Conservation (phyloP, 805 yeast species). For the Millerago galiae region DNA sequence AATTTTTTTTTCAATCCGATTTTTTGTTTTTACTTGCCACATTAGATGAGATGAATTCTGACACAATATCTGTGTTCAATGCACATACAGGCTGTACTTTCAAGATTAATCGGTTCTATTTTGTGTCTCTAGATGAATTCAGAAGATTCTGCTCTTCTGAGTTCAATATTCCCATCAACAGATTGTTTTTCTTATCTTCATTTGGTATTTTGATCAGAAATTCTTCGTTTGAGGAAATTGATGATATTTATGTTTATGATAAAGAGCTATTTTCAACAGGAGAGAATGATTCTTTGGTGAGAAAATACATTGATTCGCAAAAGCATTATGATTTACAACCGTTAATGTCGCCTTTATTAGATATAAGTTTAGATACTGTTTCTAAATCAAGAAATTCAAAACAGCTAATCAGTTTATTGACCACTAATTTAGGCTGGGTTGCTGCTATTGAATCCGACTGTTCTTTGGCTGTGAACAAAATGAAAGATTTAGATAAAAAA, state of each 20-base stretch:
- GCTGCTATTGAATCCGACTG: constrained; percentile 39
- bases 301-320: constrained; percentile 9
- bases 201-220: constrained; percentile 54
- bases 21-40: not conserved
- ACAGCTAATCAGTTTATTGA: constrained; percentile 28
- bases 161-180: constrained; percentile 35
- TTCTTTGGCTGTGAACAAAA: constrained; percentile 26
- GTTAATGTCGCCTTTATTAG: constrained; percentile 30
- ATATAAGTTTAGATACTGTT: constrained; percentile 17
- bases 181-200: constrained; percentile 51
- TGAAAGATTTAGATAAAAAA: constrained; percentile 27
- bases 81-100: constrained; percentile 39
- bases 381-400: constrained; percentile 16
- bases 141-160: constrained; percentile 34
- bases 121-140: constrained; percentile 36
- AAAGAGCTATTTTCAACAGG: constrained; percentile 44
- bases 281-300: constrained; percentile 9
- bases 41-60: constrained; percentile 4
- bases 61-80: constrained; percentile 23
- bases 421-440: constrained; percentile 46
- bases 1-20: not conserved
- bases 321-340: constrained; percentile 25
- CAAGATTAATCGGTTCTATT: constrained; percentile 31
- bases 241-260: constrained; percentile 58
- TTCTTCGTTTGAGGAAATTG: constrained; percentile 37